A percentile compares a stretch with the other conserved stretches of the same genome.
Evolutionary conservation across 805 yeast genomes (phyloP).

Genomic region (Wickerhamiella kurtzmanii): DNA sequence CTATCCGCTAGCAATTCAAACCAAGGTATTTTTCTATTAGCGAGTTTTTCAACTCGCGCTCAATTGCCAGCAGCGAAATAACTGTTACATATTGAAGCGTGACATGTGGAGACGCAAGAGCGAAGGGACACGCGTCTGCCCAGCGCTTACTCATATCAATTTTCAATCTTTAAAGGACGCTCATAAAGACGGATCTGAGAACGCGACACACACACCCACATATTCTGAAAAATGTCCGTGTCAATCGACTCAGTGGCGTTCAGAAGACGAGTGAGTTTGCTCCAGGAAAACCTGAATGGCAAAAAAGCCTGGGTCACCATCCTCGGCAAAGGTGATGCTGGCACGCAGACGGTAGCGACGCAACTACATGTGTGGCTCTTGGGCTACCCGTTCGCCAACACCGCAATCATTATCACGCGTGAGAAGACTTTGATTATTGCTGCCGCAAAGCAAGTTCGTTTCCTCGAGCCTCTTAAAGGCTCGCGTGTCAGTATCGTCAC

Average conservation of each 20-base stretch:
- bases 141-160: background rate
- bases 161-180: background rate
- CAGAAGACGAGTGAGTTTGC: conserved; percentile 22
- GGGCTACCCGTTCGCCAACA: conserved; percentile 94
- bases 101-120: no score
- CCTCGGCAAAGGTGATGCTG: conserved; percentile 77
- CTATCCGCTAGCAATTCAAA: no score
- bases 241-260: conserved; percentile 23
- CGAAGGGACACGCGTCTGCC: no score
- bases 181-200: no score
- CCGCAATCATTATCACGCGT: conserved; percentile 52
- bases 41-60: no score
- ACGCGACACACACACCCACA: background rate
- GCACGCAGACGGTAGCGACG: conserved; percentile 78
- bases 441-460: conserved; percentile 71
- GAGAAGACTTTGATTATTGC: conserved; percentile 56
- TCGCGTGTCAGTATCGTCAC: conserved; percentile 46
- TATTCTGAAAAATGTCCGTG: background rate
- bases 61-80: no score
- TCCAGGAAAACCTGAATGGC: conserved; percentile 25
- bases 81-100: background rate
- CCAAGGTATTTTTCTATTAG: no score
- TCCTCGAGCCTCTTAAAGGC: conserved; percentile 45
- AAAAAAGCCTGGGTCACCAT: conserved; percentile 45
- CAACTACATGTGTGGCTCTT: conserved; percentile 74